Conservation (phyloP, 2,329 filamentous ascomycete genomes). For the Mariannaea sp. region DNA sequence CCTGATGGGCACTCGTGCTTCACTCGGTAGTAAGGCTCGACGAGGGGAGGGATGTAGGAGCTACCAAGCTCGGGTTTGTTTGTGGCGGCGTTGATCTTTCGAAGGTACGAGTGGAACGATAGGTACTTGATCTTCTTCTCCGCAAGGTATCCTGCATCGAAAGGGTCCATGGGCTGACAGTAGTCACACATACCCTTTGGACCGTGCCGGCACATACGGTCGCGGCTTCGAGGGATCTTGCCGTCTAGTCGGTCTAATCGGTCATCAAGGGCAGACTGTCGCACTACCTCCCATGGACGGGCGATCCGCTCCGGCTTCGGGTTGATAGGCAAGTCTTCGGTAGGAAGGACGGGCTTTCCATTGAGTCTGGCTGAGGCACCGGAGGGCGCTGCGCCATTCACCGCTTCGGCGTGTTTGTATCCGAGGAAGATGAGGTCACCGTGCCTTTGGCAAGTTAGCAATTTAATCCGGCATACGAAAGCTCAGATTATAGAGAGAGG, state of each 20-base stretch:
- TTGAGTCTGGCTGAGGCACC: conserved; percentile 72
- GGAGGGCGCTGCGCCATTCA: conserved; percentile 39
- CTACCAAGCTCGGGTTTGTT: conserved; percentile 94
- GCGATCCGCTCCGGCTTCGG: conserved; percentile 66
- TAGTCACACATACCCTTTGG: conserved; percentile 99
- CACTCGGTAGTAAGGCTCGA: conserved; percentile 91
- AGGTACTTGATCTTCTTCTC: conserved; percentile 99
- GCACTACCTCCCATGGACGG: conserved; percentile 79
- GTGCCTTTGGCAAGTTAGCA: conserved; percentile 61
- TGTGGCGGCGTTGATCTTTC: conserved; percentile 93
- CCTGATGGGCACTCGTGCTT: conserved; percentile 88
- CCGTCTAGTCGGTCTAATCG: conserved; percentile 84
- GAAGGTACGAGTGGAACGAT: conserved; percentile 91
- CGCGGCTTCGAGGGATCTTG: conserved; percentile 78
- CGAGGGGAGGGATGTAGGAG: conserved; percentile 94
- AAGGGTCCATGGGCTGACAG: conserved; percentile 96
- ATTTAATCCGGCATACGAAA: neutral
- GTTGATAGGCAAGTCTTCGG: conserved; percentile 69
- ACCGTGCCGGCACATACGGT: conserved; percentile 95
- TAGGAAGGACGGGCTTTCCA: conserved; percentile 72
- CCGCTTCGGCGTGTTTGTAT: conserved; percentile 66
- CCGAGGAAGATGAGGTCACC: conserved; percentile 89
- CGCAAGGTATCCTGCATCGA: conserved; percentile 82
- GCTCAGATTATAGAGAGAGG: no score
- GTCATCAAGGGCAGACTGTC: conserved; percentile 87